Percentiles rank a stretch among this genome's conserved stretches.
Conservation (phyloP, 306 rosid species). For the Begonia fuchsioides region DNA sequence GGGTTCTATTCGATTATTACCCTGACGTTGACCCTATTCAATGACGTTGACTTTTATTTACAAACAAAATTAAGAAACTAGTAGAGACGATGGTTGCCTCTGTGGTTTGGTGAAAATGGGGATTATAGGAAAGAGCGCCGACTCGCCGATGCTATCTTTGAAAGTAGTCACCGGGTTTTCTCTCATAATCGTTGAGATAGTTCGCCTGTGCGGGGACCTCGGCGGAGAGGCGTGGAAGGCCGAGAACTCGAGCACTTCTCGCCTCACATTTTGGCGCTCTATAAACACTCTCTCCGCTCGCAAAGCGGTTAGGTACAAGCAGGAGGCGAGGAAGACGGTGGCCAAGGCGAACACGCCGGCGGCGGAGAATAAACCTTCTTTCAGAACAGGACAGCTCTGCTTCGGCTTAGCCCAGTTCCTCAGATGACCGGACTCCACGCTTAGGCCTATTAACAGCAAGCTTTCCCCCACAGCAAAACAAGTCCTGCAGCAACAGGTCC, state of each 20-base stretch:
- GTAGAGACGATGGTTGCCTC: too few species aligned
- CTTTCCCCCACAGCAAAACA: constrained; percentile 82
- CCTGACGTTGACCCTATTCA: too few species aligned
- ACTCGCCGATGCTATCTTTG: constrained; percentile 16
- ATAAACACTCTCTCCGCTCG: constrained; percentile 42
- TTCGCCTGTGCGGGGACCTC: constrained; percentile 28
- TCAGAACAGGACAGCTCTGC: constrained; percentile 31
- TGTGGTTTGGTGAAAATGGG: constrained; percentile 2
- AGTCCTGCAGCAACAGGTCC: constrained; percentile 26
- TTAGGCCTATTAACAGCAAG: constrained; percentile 50
- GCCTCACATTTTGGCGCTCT: constrained; percentile 30
- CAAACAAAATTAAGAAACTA: too few species aligned
- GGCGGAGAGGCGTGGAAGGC: constrained; percentile 54
- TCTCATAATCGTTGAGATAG: constrained; percentile 31
- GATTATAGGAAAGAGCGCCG: constrained; percentile 2
- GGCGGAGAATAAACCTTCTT: constrained; percentile 56
- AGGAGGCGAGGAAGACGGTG: constrained; percentile 61
- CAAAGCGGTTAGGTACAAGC: constrained; percentile 51
- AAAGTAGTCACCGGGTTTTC: constrained; percentile 36
- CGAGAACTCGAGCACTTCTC: constrained; percentile 44
- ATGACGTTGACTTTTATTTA: too few species aligned
- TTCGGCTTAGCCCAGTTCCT: constrained; percentile 59
- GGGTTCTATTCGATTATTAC: too few species aligned
- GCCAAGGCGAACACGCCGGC: constrained; percentile 65
- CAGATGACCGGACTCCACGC: constrained; percentile 76